Evolutionary conservation across 768 basidiomycete species (phyloP).

Genomic region (Gelatoporia subvermispora): DNA sequence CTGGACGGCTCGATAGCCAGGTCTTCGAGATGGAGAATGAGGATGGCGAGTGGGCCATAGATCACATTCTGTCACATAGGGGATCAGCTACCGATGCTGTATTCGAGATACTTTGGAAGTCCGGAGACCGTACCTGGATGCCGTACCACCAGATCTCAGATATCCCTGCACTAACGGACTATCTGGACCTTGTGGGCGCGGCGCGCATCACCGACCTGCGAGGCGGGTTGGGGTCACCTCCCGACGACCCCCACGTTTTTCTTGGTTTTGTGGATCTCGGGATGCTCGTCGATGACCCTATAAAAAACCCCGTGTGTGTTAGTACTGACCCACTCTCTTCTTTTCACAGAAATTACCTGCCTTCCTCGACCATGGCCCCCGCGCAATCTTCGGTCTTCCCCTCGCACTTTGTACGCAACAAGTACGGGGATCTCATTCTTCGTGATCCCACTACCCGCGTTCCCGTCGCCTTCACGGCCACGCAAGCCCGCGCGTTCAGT

Average conservation of each 20-base stretch:
- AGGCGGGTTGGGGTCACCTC: background rate
- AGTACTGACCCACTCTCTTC: background rate
- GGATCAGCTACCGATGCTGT: background rate
- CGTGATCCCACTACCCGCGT: background rate
- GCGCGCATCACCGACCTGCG: background rate
- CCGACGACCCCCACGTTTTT: constrained; percentile 4
- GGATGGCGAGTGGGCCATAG: constrained; percentile 21
- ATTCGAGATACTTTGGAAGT: constrained; percentile 4
- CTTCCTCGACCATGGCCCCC: background rate
- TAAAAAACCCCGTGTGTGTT: background rate
- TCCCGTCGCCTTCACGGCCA: background rate
- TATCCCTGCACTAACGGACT: constrained; percentile 1
- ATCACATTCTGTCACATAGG: constrained; percentile 2
- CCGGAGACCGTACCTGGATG: constrained; percentile 4
- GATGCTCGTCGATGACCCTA: background rate
- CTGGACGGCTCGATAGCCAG: constrained; percentile 7
- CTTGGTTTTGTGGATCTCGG: background rate
- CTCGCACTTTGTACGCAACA: background rate
- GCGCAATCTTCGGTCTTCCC: background rate
- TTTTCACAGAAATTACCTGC: background rate
- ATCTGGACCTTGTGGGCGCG: background rate
- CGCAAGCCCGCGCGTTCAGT: background rate
- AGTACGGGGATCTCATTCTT: background rate
- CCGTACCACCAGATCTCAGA: background rate
- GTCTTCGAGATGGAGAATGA: constrained; percentile 13